These are phyloP conservation scores for Talaromyces sp. DNA, from an alignment of 2,329 filamentous ascomycete genomes.

Conservation along the genomic window DNA sequence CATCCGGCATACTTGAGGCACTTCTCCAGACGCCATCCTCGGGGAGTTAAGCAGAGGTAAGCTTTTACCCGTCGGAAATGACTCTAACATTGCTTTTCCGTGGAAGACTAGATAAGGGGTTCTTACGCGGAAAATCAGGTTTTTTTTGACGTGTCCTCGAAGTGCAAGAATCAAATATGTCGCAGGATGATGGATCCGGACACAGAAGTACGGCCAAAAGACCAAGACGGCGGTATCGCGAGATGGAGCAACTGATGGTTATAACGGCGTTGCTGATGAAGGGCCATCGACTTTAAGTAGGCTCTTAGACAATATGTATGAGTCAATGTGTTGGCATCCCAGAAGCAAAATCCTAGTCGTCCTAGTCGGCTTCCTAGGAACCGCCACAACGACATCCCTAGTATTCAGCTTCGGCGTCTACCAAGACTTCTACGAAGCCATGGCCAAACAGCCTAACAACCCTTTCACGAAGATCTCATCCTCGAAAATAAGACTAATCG, in stretches of 20 bases:
- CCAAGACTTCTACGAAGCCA: slow-evolving; percentile 31
- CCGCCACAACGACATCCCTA: slow-evolving; percentile 34
- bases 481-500: not conserved
- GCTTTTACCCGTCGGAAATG: not conserved
- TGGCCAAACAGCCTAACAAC: not conserved
- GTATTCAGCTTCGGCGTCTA: slow-evolving; percentile 44
- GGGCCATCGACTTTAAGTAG: not conserved
- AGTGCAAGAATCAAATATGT: not conserved
- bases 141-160: not conserved
- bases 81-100: not conserved
- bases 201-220: not conserved
- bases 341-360: not conserved
- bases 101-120: not conserved
- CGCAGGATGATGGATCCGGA: not conserved
- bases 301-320: no score
- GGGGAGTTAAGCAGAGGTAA: not conserved
- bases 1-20: not conserved
- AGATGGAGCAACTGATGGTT: not conserved
- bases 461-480: not conserved
- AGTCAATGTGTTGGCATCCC: no score
- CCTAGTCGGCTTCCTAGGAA: not conserved
- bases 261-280: not conserved
- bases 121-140: not conserved
- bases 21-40: not conserved
- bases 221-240: not conserved